These are phyloP conservation scores for Lathyrus sativus DNA, from an alignment of 306 rosid species.

Conservation along the genomic window DNA sequence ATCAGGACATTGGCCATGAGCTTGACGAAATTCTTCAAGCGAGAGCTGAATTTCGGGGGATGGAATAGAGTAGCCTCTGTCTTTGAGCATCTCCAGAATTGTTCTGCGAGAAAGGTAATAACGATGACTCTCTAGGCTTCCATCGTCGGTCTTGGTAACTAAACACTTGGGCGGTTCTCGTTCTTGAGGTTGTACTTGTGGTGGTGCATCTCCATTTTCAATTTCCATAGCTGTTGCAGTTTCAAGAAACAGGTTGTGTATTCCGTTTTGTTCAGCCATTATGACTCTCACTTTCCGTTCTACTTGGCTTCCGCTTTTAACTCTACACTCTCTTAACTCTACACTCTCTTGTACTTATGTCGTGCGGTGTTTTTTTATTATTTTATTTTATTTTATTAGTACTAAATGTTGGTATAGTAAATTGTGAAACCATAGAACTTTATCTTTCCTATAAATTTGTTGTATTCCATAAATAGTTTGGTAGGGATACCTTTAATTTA, in stretches of 20 bases:
- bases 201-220: background rate
- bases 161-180: slow-evolving; percentile 47
- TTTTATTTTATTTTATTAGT: too few relatives aligned
- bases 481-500: too few relatives aligned
- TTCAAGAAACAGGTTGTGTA: background rate
- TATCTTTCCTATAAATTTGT: too few relatives aligned
- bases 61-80: slow-evolving; percentile 74
- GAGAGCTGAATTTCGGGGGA: slow-evolving; percentile 56
- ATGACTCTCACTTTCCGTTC: background rate
- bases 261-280: background rate
- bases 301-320: background rate
- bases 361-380: too few relatives aligned
- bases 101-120: slow-evolving; percentile 77
- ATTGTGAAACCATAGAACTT: too few relatives aligned
- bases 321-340: too few relatives aligned
- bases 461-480: too few relatives aligned
- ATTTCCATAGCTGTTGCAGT: background rate
- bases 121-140: slow-evolving; percentile 66
- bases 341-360: background rate
- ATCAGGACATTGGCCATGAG: slow-evolving; percentile 56
- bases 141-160: slow-evolving; percentile 56
- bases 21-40: slow-evolving; percentile 66
- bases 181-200: background rate
- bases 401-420: too few relatives aligned
- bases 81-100: slow-evolving; percentile 76